phyloP scores from a whole-genome alignment of 148 eudicot species.

The Linanthus parryae region DNA sequence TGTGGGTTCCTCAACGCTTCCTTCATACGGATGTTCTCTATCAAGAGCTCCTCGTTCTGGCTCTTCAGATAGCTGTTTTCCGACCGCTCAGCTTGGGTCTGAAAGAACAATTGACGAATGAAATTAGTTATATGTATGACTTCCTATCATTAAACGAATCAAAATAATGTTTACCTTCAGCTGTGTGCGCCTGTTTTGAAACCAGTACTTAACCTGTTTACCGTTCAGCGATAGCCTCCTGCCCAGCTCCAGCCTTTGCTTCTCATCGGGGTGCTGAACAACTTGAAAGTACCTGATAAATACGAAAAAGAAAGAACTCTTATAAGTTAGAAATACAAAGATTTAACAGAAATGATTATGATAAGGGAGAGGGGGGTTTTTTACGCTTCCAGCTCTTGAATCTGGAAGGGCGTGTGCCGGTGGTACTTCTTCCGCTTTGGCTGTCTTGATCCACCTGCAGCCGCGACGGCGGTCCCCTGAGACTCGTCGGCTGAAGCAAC shows the following conservation, averaged over 20 bases:
- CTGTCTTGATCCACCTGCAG: slow-evolving; percentile 13
- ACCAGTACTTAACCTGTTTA: slow-evolving; percentile 88
- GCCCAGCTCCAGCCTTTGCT: slow-evolving; percentile 62
- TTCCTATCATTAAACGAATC: not conserved
- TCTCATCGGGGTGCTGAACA: slow-evolving; percentile 84
- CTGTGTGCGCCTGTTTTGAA: slow-evolving; percentile 83
- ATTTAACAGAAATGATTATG: too few relatives aligned
- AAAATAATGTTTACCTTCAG: slow-evolving; percentile 52
- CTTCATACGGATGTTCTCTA: slow-evolving; percentile 55
- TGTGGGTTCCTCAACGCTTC: slow-evolving; percentile 49
- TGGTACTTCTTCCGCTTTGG: slow-evolving; percentile 50
- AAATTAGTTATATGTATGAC: not conserved
- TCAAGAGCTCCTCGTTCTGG: slow-evolving; percentile 50
- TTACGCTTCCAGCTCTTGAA: slow-evolving; percentile 83
- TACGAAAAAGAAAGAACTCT: not conserved
- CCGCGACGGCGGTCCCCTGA: slow-evolving; percentile 10
- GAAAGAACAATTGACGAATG: slow-evolving; percentile 12
- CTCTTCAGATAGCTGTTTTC: slow-evolving; percentile 53
- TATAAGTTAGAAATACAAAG: too few relatives aligned
- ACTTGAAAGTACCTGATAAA: slow-evolving; percentile 50
- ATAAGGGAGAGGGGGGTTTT: slow-evolving; percentile 3
- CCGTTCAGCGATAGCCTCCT: slow-evolving; percentile 47
- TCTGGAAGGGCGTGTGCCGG: slow-evolving; percentile 74
- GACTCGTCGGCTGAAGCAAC: slow-evolving; percentile 35
- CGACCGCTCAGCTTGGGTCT: slow-evolving; percentile 61